Evolutionary conservation across 805 yeast species (phyloP).

Genomic region (Candida schatavii): DNA sequence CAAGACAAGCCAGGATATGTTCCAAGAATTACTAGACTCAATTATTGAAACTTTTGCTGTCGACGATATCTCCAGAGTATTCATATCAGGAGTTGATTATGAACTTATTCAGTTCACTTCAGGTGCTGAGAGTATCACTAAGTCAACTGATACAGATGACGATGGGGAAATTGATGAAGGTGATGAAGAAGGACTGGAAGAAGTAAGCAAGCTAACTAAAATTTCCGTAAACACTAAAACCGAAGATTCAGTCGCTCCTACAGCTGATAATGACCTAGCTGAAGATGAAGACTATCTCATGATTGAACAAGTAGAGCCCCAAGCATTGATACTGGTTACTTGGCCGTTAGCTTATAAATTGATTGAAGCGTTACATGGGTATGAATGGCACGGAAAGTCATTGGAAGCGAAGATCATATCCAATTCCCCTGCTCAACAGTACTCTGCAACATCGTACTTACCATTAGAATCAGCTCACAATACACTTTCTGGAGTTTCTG

Average conservation of each 20-base stretch:
- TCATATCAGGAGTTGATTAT: not conserved
- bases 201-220: not conserved
- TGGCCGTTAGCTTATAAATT: slow-evolving; percentile 5
- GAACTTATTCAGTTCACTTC: slow-evolving; percentile 1
- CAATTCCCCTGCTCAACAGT: not conserved
- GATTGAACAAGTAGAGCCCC: not conserved
- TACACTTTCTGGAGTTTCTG: not conserved
- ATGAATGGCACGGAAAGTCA: slow-evolving; percentile 3
- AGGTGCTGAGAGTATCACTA: not conserved
- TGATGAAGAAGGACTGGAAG: not conserved
- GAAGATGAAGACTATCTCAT: too few species aligned
- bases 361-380: slow-evolving; percentile 4
- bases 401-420: slow-evolving; percentile 4
- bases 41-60: not conserved
- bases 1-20: not conserved
- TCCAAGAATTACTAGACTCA: slow-evolving; percentile 3
- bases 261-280: not conserved
- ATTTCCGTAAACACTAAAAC: not conserved
- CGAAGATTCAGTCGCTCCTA: not conserved
- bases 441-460: not conserved
- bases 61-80: not conserved
- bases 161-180: not conserved
- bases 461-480: not conserved
- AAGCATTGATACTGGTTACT: not conserved
- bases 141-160: not conserved